These are phyloP conservation scores for Phtheirospermum japonicum DNA, from an alignment of 257 asterid species.

Conservation along the genomic window DNA sequence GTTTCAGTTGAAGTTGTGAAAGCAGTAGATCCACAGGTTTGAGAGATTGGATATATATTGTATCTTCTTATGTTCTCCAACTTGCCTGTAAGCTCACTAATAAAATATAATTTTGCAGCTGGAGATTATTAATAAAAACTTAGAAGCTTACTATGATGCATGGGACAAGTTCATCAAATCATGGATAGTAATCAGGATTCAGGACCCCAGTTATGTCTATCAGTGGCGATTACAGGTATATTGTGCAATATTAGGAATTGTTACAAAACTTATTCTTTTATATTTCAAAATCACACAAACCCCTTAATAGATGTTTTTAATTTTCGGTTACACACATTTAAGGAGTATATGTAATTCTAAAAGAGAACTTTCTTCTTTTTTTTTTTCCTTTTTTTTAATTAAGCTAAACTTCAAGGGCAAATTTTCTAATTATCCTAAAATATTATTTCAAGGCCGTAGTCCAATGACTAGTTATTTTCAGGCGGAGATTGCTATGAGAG, in stretches of 20 bases:
- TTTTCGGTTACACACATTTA: background rate
- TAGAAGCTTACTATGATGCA: slow-evolving; percentile 77
- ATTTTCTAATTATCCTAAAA: background rate
- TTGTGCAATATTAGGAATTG: slow-evolving; percentile 1
- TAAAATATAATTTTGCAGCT: slow-evolving; percentile 49
- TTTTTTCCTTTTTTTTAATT: background rate
- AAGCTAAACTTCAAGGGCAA: background rate
- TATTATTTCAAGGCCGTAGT: background rate
- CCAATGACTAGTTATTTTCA: slow-evolving; percentile 33
- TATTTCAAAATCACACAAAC: background rate
- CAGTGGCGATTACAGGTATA: slow-evolving; percentile 91
- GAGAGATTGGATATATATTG: slow-evolving; percentile 11
- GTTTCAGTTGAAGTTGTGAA: slow-evolving; percentile 66
- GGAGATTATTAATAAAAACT: slow-evolving; percentile 71
- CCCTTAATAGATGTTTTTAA: background rate
- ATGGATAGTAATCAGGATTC: slow-evolving; percentile 92
- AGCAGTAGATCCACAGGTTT: slow-evolving; percentile 91
- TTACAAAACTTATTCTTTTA: background rate
- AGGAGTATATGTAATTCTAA: too few relatives aligned
- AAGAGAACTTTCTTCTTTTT: too few relatives aligned
- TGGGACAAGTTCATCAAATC: slow-evolving; percentile 91
- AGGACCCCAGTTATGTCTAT: slow-evolving; percentile 80
- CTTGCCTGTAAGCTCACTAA: slow-evolving; percentile 22
- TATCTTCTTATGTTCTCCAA: background rate
- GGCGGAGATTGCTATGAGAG: slow-evolving; percentile 98